phyloP scores from a whole-genome alignment of 176 grass and related monocot species.

The Raddia guianensis region DNA sequence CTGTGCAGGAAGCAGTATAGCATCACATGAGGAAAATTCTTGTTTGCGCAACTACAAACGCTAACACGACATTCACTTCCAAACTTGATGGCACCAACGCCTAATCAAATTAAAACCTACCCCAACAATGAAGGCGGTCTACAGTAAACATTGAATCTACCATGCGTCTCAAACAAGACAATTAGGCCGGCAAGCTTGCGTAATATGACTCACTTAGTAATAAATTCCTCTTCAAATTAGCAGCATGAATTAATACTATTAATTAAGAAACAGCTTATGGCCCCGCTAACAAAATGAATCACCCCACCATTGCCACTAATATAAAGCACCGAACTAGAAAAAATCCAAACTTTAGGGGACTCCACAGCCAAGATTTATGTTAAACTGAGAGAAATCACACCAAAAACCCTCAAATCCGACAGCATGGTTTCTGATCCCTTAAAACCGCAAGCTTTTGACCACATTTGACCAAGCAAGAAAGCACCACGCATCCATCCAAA shows the following conservation, averaged over 20 bases:
- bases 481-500: constrained; percentile 10
- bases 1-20: constrained; percentile 35
- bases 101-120: neutral
- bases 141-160: constrained; percentile 12
- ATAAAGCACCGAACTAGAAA: neutral
- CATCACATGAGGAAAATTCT: neutral
- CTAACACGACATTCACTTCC: constrained; percentile 16
- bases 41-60: neutral
- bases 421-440: neutral
- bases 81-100: neutral
- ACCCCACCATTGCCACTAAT: constrained; percentile 31
- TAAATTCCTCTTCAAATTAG: constrained; percentile 19
- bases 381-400: constrained; percentile 19
- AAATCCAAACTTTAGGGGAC: neutral
- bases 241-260: neutral
- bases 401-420: constrained; percentile 12
- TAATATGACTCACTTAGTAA: neutral
- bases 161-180: neutral
- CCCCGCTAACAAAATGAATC: constrained; percentile 10
- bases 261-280: constrained; percentile 2
- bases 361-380: constrained; percentile 33
- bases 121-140: constrained; percentile 6
- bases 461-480: constrained; percentile 30
- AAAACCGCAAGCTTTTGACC: constrained; percentile 29
- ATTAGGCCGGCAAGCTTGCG: neutral